These are phyloP conservation scores for Elsinoe australis DNA, from an alignment of 2,329 filamentous ascomycete species.

Conservation along the genomic window DNA sequence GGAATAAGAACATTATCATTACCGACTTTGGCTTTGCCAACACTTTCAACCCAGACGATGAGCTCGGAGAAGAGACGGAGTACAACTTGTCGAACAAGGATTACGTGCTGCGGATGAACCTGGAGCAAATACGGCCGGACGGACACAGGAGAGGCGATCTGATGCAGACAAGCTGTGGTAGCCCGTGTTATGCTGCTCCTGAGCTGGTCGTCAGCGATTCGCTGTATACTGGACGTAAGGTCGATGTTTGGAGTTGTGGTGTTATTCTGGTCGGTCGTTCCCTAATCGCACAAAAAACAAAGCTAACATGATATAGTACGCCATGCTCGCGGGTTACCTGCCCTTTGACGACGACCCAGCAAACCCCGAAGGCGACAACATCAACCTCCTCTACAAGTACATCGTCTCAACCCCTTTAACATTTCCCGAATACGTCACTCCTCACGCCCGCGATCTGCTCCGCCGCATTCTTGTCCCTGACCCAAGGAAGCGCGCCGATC, in stretches of 20 bases:
- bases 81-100: slow-evolving; percentile 79
- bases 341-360: slow-evolving; percentile 97
- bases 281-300: slow-evolving; percentile 8
- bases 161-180: slow-evolving; percentile 98
- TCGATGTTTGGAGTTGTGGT: slow-evolving; percentile 98
- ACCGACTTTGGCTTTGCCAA: slow-evolving; percentile 99
- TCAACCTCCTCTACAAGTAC: slow-evolving; percentile 98
- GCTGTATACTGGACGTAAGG: slow-evolving; percentile 91
- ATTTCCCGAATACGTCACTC: slow-evolving; percentile 97
- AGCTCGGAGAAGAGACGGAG: slow-evolving; percentile 84
- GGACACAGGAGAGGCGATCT: slow-evolving; percentile 80
- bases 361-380: slow-evolving; percentile 97
- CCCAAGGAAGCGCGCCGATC: slow-evolving; percentile 83
- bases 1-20: slow-evolving; percentile 98
- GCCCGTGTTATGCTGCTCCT: slow-evolving; percentile 93
- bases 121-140: slow-evolving; percentile 62
- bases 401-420: slow-evolving; percentile 95
- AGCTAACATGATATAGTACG: slow-evolving; percentile 58
- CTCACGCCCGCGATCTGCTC: slow-evolving; percentile 85
- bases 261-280: slow-evolving; percentile 75
- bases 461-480: slow-evolving; percentile 92
- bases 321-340: slow-evolving; percentile 95
- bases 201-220: slow-evolving; percentile 97
- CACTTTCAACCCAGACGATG: slow-evolving; percentile 84
- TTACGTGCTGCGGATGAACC: slow-evolving; percentile 74